A percentile compares a stretch with the other conserved stretches of the same genome.
phyloP scores from a whole-genome alignment of 176 grass and related monocot genomes.

The Zea luxurians region DNA sequence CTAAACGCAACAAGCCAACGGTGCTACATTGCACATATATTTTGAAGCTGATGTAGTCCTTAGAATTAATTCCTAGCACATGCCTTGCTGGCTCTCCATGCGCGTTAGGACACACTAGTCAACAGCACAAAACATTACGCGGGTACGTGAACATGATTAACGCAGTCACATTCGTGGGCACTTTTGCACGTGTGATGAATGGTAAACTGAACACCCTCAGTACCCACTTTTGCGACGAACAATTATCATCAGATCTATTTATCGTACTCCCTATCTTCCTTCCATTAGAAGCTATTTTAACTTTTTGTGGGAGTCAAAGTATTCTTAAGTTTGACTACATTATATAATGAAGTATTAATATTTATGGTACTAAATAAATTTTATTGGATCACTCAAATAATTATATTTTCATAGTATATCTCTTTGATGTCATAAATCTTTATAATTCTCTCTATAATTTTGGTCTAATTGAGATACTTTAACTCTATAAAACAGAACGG shows the following conservation, averaged over 20 bases:
- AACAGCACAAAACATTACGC: constrained; percentile 26
- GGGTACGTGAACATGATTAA: constrained; percentile 43
- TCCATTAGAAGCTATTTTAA: too few species aligned
- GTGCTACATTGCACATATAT: constrained; percentile 4
- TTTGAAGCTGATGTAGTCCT: constrained; percentile 2
- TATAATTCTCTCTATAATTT: too few species aligned
- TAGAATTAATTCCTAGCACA: constrained; percentile 38
- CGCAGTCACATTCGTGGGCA: constrained; percentile 33
- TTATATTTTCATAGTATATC: too few species aligned
- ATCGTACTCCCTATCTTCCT: neutral
- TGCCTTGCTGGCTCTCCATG: constrained; percentile 24
- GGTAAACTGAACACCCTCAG: neutral
- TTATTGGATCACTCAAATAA: too few species aligned
- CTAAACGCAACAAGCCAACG: neutral
- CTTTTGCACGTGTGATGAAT: neutral
- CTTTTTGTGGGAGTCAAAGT: too few species aligned
- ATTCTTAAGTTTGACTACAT: too few species aligned
- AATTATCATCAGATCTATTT: neutral
- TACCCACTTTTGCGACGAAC: neutral
- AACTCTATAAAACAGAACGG: too few species aligned
- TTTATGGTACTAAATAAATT: too few species aligned
- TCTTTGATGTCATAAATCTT: too few species aligned
- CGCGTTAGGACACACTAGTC: constrained; percentile 23
- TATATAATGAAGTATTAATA: too few species aligned
- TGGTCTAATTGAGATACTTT: too few species aligned